Evolutionary conservation across 169 alveolate genomes (phyloP).

Genomic region (Ichthyophthirius multifiliis): DNA sequence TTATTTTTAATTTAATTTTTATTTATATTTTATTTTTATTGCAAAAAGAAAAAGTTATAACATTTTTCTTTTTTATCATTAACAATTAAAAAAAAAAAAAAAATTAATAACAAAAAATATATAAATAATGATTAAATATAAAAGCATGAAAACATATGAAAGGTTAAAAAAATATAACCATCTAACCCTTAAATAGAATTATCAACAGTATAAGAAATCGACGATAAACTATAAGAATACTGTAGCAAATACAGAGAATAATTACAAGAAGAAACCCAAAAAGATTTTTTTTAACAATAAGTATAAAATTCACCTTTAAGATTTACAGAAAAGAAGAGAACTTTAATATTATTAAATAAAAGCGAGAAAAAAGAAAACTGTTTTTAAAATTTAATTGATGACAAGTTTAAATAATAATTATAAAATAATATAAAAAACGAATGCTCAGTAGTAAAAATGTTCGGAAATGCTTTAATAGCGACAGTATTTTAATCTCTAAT

Average conservation of each 20-base stretch:
- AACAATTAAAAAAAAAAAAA: too few species aligned
- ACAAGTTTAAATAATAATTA: neutral
- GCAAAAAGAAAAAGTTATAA: too few species aligned
- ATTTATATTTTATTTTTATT: too few species aligned
- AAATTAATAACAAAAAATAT: too few species aligned
- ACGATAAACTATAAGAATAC: neutral
- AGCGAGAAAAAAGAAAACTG: neutral
- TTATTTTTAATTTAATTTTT: too few species aligned
- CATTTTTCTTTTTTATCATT: too few species aligned
- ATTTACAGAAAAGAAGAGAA: neutral
- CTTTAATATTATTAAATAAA: neutral
- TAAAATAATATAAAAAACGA: neutral
- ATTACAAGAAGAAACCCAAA: neutral
- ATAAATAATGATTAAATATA: neutral
- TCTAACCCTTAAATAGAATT: neutral
- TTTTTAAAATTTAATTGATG: constrained; percentile 1
- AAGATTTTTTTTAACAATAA: neutral
- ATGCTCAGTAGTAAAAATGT: neutral
- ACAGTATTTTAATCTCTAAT: constrained; percentile 2
- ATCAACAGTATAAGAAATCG: neutral
- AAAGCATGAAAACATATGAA: constrained; percentile 4
- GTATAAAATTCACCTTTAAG: neutral
- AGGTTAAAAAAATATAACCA: neutral
- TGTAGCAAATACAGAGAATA: neutral
- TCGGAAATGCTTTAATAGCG: constrained; percentile 18